Conservation (phyloP, 345 rosid species). For the Hypericum androsaemum region DNA sequence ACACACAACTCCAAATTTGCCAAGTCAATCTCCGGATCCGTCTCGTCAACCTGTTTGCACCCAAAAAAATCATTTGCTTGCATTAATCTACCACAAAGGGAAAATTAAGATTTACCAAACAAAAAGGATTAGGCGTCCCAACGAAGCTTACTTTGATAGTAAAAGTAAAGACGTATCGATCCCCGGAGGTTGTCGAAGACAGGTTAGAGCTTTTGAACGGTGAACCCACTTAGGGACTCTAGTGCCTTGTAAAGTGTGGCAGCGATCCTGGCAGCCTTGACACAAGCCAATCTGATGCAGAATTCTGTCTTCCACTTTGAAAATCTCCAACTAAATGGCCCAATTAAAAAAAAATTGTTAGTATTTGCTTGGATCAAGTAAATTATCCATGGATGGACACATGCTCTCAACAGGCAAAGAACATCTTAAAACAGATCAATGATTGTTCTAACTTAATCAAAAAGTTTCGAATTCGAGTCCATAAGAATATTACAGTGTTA, state of each 20-base stretch:
- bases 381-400: too few relatives aligned
- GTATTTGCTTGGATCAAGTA: neutral
- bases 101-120: neutral
- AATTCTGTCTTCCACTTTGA: conserved; percentile 69
- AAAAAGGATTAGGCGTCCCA: neutral
- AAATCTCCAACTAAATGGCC: conserved; percentile 43
- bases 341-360: too few relatives aligned
- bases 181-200: conserved; percentile 35
- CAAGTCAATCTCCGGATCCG: conserved; percentile 39
- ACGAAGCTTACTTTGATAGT: conserved; percentile 41
- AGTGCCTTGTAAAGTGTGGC: conserved; percentile 59
- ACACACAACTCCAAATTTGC: conserved; percentile 65
- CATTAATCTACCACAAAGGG: neutral
- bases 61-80: neutral
- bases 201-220: conserved; percentile 59
- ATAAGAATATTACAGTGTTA: too few relatives aligned
- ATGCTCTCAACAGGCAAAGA: too few relatives aligned
- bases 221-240: conserved; percentile 60
- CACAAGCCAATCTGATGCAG: conserved; percentile 51
- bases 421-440: too few relatives aligned
- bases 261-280: conserved; percentile 50
- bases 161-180: conserved; percentile 45
- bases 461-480: too few relatives aligned
- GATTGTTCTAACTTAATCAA: too few relatives aligned
- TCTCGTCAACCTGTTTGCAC: conserved; percentile 34